phyloP scores from a whole-genome alignment of 2,329 filamentous ascomycete genomes.

The Curvularia verruculosa region DNA sequence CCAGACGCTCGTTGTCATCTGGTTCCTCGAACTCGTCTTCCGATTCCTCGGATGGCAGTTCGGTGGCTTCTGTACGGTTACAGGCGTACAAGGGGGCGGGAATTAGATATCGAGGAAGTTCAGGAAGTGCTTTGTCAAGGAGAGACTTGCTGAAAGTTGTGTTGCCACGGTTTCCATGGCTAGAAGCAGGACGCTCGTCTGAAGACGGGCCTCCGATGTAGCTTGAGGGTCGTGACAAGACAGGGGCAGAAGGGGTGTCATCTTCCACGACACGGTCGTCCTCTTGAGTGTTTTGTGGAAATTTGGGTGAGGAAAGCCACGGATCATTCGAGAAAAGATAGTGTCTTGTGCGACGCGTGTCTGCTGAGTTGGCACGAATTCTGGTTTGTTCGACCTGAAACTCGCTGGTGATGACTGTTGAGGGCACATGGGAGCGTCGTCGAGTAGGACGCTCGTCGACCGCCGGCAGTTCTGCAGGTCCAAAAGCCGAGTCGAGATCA shows the following conservation, averaged over 20 bases:
- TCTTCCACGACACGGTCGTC: conserved; percentile 22
- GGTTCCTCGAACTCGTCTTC: conserved; percentile 22
- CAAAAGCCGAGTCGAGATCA: conserved; percentile 20
- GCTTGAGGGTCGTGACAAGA: conserved; percentile 26
- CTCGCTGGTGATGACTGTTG: conserved; percentile 20
- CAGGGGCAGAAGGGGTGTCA: conserved; percentile 26
- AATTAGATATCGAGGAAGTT: conserved; percentile 37
- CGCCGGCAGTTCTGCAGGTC: conserved; percentile 19
- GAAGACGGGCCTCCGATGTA: conserved; percentile 22
- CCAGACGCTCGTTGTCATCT: conserved; percentile 19
- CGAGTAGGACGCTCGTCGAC: conserved; percentile 15
- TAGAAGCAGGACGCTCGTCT: conserved; percentile 38
- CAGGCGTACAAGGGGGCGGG: conserved; percentile 41
- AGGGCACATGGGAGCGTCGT: conserved; percentile 31
- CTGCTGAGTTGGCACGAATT: conserved; percentile 40
- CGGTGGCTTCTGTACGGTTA: conserved; percentile 17
- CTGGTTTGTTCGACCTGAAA: conserved; percentile 26
- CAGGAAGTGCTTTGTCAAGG: conserved; percentile 40
- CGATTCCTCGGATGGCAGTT: conserved; percentile 15
- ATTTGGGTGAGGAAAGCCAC: conserved; percentile 36
- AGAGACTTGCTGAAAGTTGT: conserved; percentile 23
- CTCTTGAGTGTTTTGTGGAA: conserved; percentile 21
- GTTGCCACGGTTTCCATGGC: conserved; percentile 29
- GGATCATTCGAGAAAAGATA: conserved; percentile 38
- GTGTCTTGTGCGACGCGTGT: conserved; percentile 33